Base-by-base conservation (phyloP, 768 basidiomycete species). In the Podaxis carcinomalis region DNA sequence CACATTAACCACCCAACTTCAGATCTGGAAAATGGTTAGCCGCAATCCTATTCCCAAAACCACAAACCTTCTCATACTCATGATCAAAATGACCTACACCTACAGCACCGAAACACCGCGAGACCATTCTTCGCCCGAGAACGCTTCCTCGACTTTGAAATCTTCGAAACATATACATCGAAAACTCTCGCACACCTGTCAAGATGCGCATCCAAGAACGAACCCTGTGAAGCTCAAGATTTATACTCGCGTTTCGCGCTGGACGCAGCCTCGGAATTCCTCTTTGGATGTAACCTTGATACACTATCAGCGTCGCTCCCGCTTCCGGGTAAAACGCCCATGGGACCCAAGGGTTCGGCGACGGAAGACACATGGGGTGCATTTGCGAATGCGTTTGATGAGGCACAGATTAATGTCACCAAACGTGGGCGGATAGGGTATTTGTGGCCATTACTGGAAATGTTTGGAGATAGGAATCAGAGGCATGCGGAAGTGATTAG, bases 121-220 rank as follows among this genome's bases (percentile, higher is more conserved):
- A 83, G 89, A 4, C 89, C 89, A 3, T 91, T 89, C 73, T 90
- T 91, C 67, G 82, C 87, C 13, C 80, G 81, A n/a, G 88, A 90
- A 62, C 82, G 89, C 28, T 81, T 86, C 46, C 80, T 83, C 6
- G 88, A 91, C 67, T 88, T 88, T 55, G 82, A 87, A 16, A 75
- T 83, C 47, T 89, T 90, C 66, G 87, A 90, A 65, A 75, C 73
- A 46, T 80, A 87, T 63, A 74, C 80, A 6, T 62, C 69, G 23
- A 76, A 75, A n/a, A 80, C 83, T 0, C 61, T 88, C 3, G 71
- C 77, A 4, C 75, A 83, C 57, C 67, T 88, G n/a, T 78, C 80
- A 13, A 65, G 74, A 6, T 66, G 78, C 14, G 72, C 77, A 21
- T 63, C 73, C 16, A 63, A 72, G 0, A 65, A 74, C 47, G 71